Evolutionary conservation across 495 filamentous ascomycete species (phyloP).

Genomic region (Aspergillus biplanus): DNA sequence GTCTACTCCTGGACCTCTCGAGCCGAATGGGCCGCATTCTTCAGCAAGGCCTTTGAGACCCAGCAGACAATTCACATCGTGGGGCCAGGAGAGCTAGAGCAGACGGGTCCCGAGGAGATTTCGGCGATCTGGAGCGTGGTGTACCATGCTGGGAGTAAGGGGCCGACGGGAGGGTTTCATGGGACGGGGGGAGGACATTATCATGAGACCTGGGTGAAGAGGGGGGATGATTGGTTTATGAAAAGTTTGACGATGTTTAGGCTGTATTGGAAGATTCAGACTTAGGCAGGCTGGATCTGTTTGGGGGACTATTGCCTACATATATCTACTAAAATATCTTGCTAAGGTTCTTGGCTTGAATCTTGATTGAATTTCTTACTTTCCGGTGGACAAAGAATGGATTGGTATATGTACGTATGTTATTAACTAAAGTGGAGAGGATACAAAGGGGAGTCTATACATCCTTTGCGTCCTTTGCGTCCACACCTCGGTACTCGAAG

Average conservation of each 20-base stretch:
- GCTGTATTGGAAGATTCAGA: slow-evolving; percentile 7
- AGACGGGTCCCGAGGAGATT: background rate
- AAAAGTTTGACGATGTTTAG: slow-evolving; percentile 4
- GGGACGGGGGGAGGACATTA: slow-evolving; percentile 9
- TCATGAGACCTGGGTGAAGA: slow-evolving; percentile 8
- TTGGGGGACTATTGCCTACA: background rate
- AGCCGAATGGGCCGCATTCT: slow-evolving; percentile 1
- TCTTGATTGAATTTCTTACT: background rate
- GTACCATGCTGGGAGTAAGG: background rate
- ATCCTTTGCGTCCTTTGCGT: slow-evolving; percentile 1
- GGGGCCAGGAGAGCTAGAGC: slow-evolving; percentile 6
- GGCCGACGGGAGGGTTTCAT: background rate
- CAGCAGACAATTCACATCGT: slow-evolving; percentile 13
- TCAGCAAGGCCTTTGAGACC: background rate
- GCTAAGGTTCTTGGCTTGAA: background rate
- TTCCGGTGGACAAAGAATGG: too few species aligned
- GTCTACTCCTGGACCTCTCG: background rate
- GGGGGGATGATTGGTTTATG: slow-evolving; percentile 11
- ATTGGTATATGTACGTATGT: too few species aligned
- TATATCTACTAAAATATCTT: background rate
- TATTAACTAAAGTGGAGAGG: too few species aligned
- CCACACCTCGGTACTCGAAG: slow-evolving; percentile 48
- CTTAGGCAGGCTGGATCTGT: background rate
- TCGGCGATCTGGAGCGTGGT: background rate
- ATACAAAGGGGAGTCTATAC: background rate